A percentile compares a stretch with the other conserved stretches of the same genome.
phyloP scores from a whole-genome alignment of 495 filamentous ascomycete species.

The Aspergillus conjunctus region DNA sequence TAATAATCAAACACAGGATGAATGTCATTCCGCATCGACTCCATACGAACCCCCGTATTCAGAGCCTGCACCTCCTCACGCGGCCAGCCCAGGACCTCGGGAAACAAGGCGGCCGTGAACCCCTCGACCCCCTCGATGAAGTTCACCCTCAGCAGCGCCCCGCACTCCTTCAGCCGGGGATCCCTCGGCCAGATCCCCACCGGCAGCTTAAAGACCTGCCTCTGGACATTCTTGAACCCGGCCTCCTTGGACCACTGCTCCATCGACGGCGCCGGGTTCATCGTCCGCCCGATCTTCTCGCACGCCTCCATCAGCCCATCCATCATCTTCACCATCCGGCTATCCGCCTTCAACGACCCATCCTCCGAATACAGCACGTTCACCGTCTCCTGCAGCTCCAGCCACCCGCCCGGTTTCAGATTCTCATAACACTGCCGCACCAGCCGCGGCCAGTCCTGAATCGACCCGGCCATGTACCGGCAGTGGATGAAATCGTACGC shows the following conservation, averaged over 20 bases:
- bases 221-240: constrained; percentile 38
- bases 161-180: constrained; percentile 41
- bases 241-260: constrained; percentile 32
- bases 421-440: constrained; percentile 28
- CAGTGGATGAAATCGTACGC: constrained; percentile 36
- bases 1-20: constrained; percentile 27
- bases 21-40: constrained; percentile 15
- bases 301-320: constrained; percentile 27
- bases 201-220: constrained; percentile 32
- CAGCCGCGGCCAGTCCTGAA: constrained; percentile 36
- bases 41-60: constrained; percentile 26
- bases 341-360: constrained; percentile 34
- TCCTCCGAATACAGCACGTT: constrained; percentile 34
- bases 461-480: constrained; percentile 38
- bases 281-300: constrained; percentile 32
- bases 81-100: constrained; percentile 50
- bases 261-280: constrained; percentile 34
- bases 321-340: constrained; percentile 35
- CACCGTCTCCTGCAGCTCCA: constrained; percentile 42
- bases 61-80: constrained; percentile 53
- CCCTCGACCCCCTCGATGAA: constrained; percentile 40
- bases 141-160: constrained; percentile 29
- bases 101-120: constrained; percentile 43
- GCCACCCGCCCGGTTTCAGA: constrained; percentile 43
- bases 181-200: constrained; percentile 44